Base-by-base conservation (phyloP, 2,329 filamentous ascomycete genomes). In the Cladophialophora psammophila region DNA sequence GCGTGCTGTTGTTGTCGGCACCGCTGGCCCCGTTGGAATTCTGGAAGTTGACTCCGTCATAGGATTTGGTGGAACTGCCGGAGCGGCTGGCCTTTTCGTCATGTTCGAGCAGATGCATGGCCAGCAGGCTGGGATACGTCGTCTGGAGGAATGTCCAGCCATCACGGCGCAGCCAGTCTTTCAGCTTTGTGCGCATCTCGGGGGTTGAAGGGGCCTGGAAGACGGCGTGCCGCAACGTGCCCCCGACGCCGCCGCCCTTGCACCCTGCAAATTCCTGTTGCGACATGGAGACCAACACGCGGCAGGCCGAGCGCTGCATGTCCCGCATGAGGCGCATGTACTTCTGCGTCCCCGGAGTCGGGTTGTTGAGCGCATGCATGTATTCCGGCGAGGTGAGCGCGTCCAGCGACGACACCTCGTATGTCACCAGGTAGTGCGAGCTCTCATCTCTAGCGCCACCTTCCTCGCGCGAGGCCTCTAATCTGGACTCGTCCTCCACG, bases 271-370 rank as follows among this genome's bases (percentile, higher is more conserved):
- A 67, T n/a, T 67, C 60, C 2, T n/a, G 5, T 5, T 61, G 65
- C 10, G 52, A 53, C 3, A 58, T 40, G 7, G 65, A 67, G n/a
- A 35, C 31, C 32, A 64, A 38, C 13, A 67, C 56, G 15, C 32
- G 36, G 20, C 65, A 67, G 5, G 61, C 61, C 15, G 65, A 67
- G 5, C 65, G 56, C 52, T 57, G 64, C 65, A 64, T 60, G 20
- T 35, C 40, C 34, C 61, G 57, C n/a, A 67, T 38, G 10, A 67
- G 13, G 85, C 0, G 92, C 92, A 4, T 90, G 83, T 38, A 97
- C 81, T 59, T 96, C 87, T 68, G 97, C 92, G 0, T 84, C 78
- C 74, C 92, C 88, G 0, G 90, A 3, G 65, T 67, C 15, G 66
- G 66, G 48, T 62, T 68, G 42, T 68, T 62, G 26, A 68, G 62